Evolutionary conservation across 2,329 filamentous ascomycete genomes (phyloP), one percentile per base, ranked within the genome.

Genomic region (Xylaria sp.): DNA sequence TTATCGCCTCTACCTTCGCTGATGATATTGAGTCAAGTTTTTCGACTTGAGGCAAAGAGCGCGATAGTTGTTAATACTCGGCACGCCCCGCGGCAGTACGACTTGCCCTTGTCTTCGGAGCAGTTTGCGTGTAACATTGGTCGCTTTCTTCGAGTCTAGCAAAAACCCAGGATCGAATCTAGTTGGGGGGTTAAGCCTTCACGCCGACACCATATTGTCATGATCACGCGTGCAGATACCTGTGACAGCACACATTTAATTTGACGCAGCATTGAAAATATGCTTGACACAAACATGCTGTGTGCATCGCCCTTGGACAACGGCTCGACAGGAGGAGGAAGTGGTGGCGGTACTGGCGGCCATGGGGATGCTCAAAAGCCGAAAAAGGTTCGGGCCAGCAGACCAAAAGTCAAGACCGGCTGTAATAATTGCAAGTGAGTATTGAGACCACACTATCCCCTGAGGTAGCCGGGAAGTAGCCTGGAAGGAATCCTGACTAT

Each of bases 381-480:
- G 42, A 86, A 83, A 75, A 82, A 85, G 61, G 81, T 81, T 16
- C 82, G 87, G 63, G 84, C 82, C 32, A 89, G 87, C 76, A 86
- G 83, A 71, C 86, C 87, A 16, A 90, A 91, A 76, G 88, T 90
- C 71, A 90, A 90, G 81, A 91, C 88, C 0, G 89, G 89, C 48
- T 91, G 89, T 78, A 84, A 83, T 74, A 90, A 88, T 78, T 91
- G 89, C 89, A 91, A 91, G 89, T 91, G 83, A 78, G 88, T 84
- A 63, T 32, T n/a, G 54, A 27, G 37, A 6, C 50, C 48, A 44
- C 53, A 29, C 27, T 27, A 21, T 67, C 51, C 65, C 48, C 32
- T 9, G n/a, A 9, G 44, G 44, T 23, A 21, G 44, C 35, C 5
- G n/a, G 12, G 21, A 32, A 50, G 23, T 29, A 18, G 37, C 40